phyloP scores from a whole-genome alignment of 2,329 filamentous ascomycete species.

The Trichothecium roseum region DNA sequence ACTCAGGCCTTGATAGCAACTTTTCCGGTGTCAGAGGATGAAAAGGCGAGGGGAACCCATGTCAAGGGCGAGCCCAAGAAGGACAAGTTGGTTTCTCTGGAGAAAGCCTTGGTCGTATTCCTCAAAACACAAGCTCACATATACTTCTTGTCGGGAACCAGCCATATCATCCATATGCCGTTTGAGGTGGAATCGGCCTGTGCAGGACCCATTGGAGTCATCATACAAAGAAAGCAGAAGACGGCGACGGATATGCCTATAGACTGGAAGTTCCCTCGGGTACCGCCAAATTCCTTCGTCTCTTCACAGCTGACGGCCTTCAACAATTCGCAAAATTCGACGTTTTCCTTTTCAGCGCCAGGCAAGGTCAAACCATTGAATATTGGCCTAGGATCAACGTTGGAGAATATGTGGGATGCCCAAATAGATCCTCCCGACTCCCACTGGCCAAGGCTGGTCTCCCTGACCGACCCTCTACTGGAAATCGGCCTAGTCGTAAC shows the following conservation, averaged over 20 bases:
- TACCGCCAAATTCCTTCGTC: constrained; percentile 75
- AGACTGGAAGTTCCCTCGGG: constrained; percentile 46
- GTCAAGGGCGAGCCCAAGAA: constrained; percentile 4
- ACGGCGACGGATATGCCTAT: constrained; percentile 37
- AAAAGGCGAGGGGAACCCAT: constrained; percentile 9
- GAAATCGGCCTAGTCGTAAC: constrained; percentile 77
- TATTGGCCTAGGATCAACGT: constrained; percentile 38
- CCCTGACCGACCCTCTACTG: constrained; percentile 73
- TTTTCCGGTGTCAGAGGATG: constrained; percentile 52
- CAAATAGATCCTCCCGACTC: constrained; percentile 42
- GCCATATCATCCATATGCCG: constrained; percentile 82
- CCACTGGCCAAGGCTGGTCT: constrained; percentile 67
- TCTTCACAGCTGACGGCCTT: constrained; percentile 53
- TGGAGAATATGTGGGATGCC: constrained; percentile 49
- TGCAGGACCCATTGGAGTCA: constrained; percentile 69
- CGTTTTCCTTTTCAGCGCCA: constrained; percentile 46
- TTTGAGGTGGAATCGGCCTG: constrained; percentile 89
- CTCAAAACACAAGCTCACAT: constrained; percentile 89
- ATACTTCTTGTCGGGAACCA: constrained; percentile 80
- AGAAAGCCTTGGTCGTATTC: constrained; percentile 76
- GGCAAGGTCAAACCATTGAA: constrained; percentile 45
- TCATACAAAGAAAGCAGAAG: constrained; percentile 71
- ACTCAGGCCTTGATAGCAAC: constrained; percentile 77
- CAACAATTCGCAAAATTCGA: constrained; percentile 37
- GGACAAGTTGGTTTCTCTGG: constrained; percentile 20